Percentiles rank a stretch among this genome's conserved stretches.
Evolutionary conservation across 2,329 filamentous ascomycete species (phyloP).

Genomic region (Fusarium piperis): DNA sequence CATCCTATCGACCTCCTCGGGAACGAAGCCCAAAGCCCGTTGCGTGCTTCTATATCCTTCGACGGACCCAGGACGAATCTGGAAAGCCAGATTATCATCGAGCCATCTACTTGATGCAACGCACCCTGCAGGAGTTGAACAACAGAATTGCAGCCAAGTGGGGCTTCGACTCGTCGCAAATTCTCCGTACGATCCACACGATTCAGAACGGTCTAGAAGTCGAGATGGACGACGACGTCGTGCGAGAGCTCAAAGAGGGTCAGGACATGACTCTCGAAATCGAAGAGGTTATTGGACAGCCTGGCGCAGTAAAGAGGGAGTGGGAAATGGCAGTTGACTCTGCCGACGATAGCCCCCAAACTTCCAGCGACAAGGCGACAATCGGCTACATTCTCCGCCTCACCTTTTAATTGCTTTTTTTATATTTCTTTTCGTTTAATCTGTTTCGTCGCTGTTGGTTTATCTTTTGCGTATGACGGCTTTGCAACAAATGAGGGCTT

Average conservation of each 20-base stretch:
- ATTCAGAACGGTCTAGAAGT: slow-evolving; percentile 81
- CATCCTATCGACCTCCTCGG: slow-evolving; percentile 80
- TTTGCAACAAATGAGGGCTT: slow-evolving; percentile 24
- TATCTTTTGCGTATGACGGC: slow-evolving; percentile 3
- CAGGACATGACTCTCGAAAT: slow-evolving; percentile 89
- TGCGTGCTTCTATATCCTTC: slow-evolving; percentile 87
- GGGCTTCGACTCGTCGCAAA: slow-evolving; percentile 76
- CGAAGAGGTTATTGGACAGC: slow-evolving; percentile 53
- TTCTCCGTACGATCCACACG: slow-evolving; percentile 77
- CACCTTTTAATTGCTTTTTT: slow-evolving; percentile 51
- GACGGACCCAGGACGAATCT: slow-evolving; percentile 58
- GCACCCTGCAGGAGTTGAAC: slow-evolving; percentile 79
- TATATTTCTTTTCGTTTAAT: slow-evolving; percentile 4
- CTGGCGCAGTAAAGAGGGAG: slow-evolving; percentile 58
- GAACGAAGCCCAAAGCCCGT: slow-evolving; percentile 77
- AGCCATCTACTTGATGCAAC: slow-evolving; percentile 84
- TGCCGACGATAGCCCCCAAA: slow-evolving; percentile 43
- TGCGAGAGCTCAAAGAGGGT: slow-evolving; percentile 84
- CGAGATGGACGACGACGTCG: slow-evolving; percentile 89
- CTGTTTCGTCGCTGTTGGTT: background rate
- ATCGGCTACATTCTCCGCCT: slow-evolving; percentile 57
- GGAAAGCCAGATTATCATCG: slow-evolving; percentile 75
- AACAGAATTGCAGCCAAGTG: slow-evolving; percentile 80
- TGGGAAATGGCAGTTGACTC: slow-evolving; percentile 71
- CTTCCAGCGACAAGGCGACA: slow-evolving; percentile 30